Conservation (phyloP, 441 rosid genomes). For the Macaranga tanarius region DNA sequence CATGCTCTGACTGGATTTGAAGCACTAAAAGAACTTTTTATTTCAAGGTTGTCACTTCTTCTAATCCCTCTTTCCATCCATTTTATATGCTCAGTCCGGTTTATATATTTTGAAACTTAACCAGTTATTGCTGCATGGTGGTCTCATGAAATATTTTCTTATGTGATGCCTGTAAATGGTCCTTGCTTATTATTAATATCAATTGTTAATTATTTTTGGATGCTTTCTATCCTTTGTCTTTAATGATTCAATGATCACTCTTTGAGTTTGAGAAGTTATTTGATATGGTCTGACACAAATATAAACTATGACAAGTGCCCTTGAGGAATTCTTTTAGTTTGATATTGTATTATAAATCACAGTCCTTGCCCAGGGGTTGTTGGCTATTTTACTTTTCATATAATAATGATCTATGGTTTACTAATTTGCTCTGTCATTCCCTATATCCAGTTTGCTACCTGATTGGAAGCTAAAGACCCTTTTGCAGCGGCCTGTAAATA, state of each 20-base stretch:
- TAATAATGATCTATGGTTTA: not conserved
- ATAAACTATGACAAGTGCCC: constrained; percentile 1
- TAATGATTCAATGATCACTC: not conserved
- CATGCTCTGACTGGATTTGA: constrained; percentile 88
- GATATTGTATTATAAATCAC: not conserved
- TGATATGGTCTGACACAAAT: not conserved
- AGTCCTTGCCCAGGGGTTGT: not conserved
- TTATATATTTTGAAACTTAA: not conserved
- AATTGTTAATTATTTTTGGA: not conserved
- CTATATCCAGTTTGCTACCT: constrained; percentile 64
- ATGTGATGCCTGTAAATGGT: not conserved
- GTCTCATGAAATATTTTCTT: not conserved
- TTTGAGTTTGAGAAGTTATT: constrained; percentile 5
- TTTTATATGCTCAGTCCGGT: not conserved
- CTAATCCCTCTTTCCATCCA: not conserved
- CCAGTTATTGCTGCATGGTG: not conserved
- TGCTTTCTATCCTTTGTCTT: not conserved
- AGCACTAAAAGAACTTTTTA: constrained; percentile 75
- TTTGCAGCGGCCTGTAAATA: constrained; percentile 65
- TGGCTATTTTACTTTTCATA: constrained; percentile 7
- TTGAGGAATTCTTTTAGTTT: not conserved
- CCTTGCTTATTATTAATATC: not conserved
- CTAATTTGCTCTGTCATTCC: constrained; percentile 8
- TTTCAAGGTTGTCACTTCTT: constrained; percentile 48
- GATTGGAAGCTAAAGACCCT: constrained; percentile 92